Evolutionary conservation across 2,329 filamentous ascomycete genomes (phyloP).

Genomic region (Botrytis fragariae): DNA sequence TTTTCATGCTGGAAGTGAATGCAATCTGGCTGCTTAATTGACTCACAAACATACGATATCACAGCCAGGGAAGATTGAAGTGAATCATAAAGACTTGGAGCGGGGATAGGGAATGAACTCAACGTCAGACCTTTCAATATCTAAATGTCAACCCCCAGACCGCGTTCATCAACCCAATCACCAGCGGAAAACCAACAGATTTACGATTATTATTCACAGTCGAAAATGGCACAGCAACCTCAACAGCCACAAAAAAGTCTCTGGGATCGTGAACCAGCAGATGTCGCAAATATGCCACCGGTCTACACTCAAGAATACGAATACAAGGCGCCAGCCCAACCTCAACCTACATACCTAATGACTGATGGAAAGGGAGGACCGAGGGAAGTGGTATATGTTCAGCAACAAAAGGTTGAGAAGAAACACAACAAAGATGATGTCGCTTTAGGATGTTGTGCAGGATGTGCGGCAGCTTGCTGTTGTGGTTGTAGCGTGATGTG

Average conservation of each 20-base stretch:
- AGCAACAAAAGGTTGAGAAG: neutral
- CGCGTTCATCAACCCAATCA: neutral
- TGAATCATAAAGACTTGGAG: neutral
- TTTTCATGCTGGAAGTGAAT: neutral
- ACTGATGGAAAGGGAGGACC: neutral
- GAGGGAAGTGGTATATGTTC: constrained; percentile 9
- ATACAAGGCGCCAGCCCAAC: neutral
- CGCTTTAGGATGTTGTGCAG: constrained; percentile 12
- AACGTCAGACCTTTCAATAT: neutral
- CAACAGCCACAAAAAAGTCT: constrained; percentile 11
- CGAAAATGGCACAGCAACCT: constrained; percentile 1
- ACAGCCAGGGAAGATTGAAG: neutral
- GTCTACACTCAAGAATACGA: constrained; percentile 8
- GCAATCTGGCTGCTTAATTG: neutral
- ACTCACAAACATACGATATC: neutral
- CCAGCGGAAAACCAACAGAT: neutral
- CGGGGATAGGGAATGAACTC: neutral
- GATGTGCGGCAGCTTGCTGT: constrained; percentile 1
- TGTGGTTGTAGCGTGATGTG: constrained; percentile 18
- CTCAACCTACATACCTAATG: neutral
- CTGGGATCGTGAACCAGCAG: constrained; percentile 14
- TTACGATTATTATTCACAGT: neutral
- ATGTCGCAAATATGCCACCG: constrained; percentile 15
- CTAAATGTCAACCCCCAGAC: neutral
- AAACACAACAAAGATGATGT: constrained; percentile 4